Percentiles rank a stretch among this genome's conserved stretches.
phyloP scores from a whole-genome alignment of 1,284 basidiomycete genomes.

The Papiliotrema nemorosa region DNA sequence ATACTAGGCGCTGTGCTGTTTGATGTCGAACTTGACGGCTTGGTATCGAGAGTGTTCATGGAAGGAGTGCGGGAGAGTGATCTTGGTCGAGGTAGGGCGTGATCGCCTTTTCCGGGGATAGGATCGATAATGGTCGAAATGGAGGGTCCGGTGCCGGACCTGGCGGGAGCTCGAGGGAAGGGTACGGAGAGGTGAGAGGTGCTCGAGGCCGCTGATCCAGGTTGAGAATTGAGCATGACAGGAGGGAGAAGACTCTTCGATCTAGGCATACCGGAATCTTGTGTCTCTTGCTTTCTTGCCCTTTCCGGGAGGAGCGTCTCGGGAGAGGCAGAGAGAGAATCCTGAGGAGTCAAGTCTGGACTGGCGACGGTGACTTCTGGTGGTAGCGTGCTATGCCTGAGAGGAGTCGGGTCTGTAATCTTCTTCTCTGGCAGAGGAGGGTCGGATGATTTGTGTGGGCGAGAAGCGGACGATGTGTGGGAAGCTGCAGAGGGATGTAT shows the following conservation, averaged over 20 bases:
- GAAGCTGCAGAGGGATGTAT: background rate
- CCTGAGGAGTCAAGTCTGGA: background rate
- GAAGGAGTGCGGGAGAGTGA: background rate
- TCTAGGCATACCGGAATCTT: background rate
- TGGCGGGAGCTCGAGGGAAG: slow-evolving; percentile 3
- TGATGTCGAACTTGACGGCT: background rate
- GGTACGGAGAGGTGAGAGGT: slow-evolving; percentile 3
- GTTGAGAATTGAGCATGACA: background rate
- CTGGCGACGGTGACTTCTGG: background rate
- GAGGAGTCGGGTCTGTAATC: slow-evolving; percentile 25
- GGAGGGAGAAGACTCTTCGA: slow-evolving; percentile 1
- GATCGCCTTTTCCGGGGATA: background rate
- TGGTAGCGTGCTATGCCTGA: slow-evolving; percentile 12
- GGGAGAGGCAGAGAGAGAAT: background rate
- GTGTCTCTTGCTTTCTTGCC: background rate
- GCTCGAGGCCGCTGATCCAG: slow-evolving; percentile 3
- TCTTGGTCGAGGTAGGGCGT: background rate
- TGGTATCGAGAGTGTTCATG: background rate
- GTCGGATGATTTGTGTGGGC: background rate
- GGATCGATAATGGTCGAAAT: slow-evolving; percentile 15
- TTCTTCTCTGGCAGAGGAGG: slow-evolving; percentile 13
- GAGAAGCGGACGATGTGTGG: background rate
- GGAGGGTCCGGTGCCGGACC: slow-evolving; percentile 14
- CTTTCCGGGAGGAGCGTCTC: background rate
- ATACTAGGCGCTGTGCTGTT: too few relatives aligned